Evolutionary conservation across 768 basidiomycete species (phyloP), one percentile per base, ranked within the genome.

Genomic region (Kwoniella europaea): DNA sequence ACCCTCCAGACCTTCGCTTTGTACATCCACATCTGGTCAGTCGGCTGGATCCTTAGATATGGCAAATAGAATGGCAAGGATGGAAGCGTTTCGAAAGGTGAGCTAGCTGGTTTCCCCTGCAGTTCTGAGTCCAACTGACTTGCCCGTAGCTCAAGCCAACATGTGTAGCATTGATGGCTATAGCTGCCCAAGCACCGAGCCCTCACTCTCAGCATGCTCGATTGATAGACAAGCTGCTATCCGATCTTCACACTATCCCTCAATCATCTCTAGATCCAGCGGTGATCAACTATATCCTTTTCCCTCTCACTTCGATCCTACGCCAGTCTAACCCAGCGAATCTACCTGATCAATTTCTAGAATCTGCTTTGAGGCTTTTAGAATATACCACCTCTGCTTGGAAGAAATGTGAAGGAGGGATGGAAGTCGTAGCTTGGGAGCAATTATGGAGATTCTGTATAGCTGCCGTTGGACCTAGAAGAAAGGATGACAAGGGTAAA

Each of bases 301-400:
- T 93, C 76, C 96, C 96, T 3, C 82, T 98, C 52, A 93, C 93
- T 2, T 88, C 90, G 35, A 88, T 97, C 61, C 87, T 98, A 44
- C 90, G 91, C 60, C 89, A 92, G 42, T 93, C 94, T 80, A 77
- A 87, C 16, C 87, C 90, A 2, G 78, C 87, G 6, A 85, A 87
- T 15, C 90, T 96, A 58, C 91, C 93, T 9, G 90, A 94, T 76
- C 90, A 90, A 75, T 84, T 94, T 41, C 85, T 96, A 58, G 92
- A 97, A 83, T 88, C 87, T 65, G 82, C 94, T 22, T 86, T 97
- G 69, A 76, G 85, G 27, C 84, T 88, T 13, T 84, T 96, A 41
- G 80, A 85, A 2, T 75, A 87, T 1, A 85, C 98, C 27, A 86
- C 89, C 20, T 85, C 86, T n/a, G 93, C 92, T 90, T 94, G 81